Base-by-base conservation (phyloP, 2,329 filamentous ascomycete species). In the Dactylonectria macrodidyma region DNA sequence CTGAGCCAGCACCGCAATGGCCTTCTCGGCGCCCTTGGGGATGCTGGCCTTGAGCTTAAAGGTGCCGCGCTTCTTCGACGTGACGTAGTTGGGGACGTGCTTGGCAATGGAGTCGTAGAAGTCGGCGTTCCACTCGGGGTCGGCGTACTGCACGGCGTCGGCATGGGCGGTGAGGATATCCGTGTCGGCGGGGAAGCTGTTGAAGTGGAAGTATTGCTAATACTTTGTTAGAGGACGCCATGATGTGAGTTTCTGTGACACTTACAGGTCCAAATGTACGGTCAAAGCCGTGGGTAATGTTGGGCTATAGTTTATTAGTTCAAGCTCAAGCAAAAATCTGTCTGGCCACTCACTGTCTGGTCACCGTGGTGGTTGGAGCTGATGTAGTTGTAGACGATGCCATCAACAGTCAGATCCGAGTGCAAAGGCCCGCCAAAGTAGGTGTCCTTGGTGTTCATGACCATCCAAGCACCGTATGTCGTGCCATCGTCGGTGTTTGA, bases 21-120 rank as follows among this genome's bases (percentile, higher is more conserved):
- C 81, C 5, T 84, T 85, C 60, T 80, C 78, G 5, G 88, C 88
- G 10, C 82, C 84, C 12, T 79, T 70, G 0, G 90, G 90, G 4
- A 92, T 83, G 5, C 82, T 75, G 19, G 90, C 79, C 1, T 82
- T 82, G 3, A 85, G 84, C 59, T 85, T 82, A 73, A 87, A 87
- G 3, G 81, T 84, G 14, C 86, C 86, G 24, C 90, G 83, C 11
- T 81, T 78, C 12, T 82, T 81, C 2, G 86, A 86, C 0, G 88
- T 84, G 1, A 89, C 84, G 69, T 90, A 90, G 67, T 89, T 89
- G 1, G 88, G 84, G 1, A 91, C 86, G 60, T 89, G 82, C 38
- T 85, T 77, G 8, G 89, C 87, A 58, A 92, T 91, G 2, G 85
- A 84, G 73, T 92, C 89, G 78, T 92, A 92, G 77, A 92, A 92